Evolutionary conservation across 2,329 filamentous ascomycete species (phyloP).

Genomic region (Arthroderma sp.): DNA sequence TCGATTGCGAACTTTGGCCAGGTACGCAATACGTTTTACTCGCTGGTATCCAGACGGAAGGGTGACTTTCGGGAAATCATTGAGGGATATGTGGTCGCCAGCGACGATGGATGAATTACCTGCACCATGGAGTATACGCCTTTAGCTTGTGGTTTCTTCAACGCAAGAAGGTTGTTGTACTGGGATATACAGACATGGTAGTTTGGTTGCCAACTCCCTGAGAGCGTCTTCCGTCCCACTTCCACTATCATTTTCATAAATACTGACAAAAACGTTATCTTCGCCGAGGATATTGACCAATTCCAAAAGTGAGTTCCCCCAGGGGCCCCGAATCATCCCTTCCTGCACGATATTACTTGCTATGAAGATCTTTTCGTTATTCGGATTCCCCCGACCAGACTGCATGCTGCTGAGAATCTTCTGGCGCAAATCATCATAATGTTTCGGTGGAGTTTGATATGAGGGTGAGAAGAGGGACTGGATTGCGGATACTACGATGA

Average conservation of each 20-base stretch:
- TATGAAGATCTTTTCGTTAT: slow-evolving; percentile 11
- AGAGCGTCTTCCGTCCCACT: slow-evolving; percentile 8
- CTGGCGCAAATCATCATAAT: slow-evolving; percentile 5
- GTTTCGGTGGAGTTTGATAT: slow-evolving; percentile 8
- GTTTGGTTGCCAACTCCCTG: slow-evolving; percentile 4
- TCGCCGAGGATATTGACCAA: slow-evolving; percentile 11
- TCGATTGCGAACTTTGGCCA: slow-evolving; percentile 11
- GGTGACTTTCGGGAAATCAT: slow-evolving; percentile 3
- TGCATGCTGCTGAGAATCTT: neutral
- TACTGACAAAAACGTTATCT: slow-evolving; percentile 13
- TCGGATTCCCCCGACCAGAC: slow-evolving; percentile 9
- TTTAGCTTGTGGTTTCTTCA: neutral
- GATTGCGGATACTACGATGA: slow-evolving; percentile 5
- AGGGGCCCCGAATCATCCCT: slow-evolving; percentile 7
- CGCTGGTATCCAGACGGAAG: slow-evolving; percentile 5
- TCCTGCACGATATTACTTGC: slow-evolving; percentile 11
- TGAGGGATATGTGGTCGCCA: slow-evolving; percentile 8
- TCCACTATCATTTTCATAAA: slow-evolving; percentile 13
- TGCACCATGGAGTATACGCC: neutral
- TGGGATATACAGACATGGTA: slow-evolving; percentile 7
- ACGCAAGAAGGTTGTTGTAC: neutral
- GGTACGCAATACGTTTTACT: slow-evolving; percentile 10
- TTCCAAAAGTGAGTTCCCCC: slow-evolving; percentile 8
- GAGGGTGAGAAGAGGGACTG: slow-evolving; percentile 8
- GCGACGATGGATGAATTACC: slow-evolving; percentile 12